phyloP scores from a whole-genome alignment of 176 grass and related monocot species.

The Eragrostis nindensis region DNA sequence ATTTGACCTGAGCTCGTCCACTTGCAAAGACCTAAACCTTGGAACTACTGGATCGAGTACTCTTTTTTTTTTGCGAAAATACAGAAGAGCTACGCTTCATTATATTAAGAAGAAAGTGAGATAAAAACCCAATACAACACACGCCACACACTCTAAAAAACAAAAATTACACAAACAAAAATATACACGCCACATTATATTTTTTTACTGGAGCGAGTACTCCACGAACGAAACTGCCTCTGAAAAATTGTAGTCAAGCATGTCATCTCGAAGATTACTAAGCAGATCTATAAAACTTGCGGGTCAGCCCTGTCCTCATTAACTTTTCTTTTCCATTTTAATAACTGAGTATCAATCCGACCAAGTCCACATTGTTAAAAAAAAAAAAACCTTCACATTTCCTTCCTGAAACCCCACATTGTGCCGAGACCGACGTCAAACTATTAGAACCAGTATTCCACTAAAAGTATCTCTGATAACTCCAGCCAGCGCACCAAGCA shows the following conservation, averaged over 20 bases:
- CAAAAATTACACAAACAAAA: too few species aligned
- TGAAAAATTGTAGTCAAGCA: background rate
- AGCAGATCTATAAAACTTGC: background rate
- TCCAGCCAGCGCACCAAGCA: background rate
- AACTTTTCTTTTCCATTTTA: background rate
- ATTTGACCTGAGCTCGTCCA: background rate
- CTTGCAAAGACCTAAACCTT: background rate
- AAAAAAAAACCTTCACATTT: background rate
- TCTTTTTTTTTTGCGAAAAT: too few species aligned
- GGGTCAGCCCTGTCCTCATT: background rate
- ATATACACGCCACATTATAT: too few species aligned
- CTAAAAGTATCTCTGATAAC: background rate
- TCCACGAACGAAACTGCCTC: background rate
- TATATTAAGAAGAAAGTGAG: too few species aligned
- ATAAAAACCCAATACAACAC: too few species aligned
- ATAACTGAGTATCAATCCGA: background rate
- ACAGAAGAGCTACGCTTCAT: too few species aligned
- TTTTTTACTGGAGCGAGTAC: background rate
- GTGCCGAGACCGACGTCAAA: background rate
- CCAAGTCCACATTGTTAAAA: background rate
- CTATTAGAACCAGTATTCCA: too few species aligned
- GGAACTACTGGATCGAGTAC: too few species aligned
- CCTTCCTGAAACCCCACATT: background rate
- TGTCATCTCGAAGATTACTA: background rate
- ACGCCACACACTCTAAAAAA: too few species aligned